Base-by-base conservation (phyloP, 2,329 filamentous ascomycete species). In the Colletotrichum zoysiae region DNA sequence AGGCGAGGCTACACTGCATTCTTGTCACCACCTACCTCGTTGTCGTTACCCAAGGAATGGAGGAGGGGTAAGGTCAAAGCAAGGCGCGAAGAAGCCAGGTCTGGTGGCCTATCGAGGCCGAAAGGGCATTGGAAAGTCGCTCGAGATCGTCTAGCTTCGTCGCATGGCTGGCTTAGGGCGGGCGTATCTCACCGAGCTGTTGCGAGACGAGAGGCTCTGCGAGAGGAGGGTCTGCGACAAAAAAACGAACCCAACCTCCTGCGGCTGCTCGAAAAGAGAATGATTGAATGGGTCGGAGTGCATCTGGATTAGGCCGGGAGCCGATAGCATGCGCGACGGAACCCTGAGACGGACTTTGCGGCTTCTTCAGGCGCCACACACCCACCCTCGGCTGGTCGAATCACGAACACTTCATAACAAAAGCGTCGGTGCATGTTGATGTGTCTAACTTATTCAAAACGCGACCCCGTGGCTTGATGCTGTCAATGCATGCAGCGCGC, bases 141-240 rank as follows among this genome's bases (percentile, higher is more conserved):
- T n/a, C 51, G 20, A 14, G 30, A 35, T 9, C 18, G 14, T 35
- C 18, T 35, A 30, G 18, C 30, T 35, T 55, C 51, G 18, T n/a
- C 30, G 20, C 23, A 30, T 30, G 12, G 30, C 20, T 20, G 18
- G n/a, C 18, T 23, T 38, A 3, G 14, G 42, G 12, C 14, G 3
- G 18, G 42, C 42, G 26, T 38, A 30, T 23, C 26, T 20, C 18
- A 18, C 20, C 12, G 9, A 12, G 3, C n/a, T 20, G 16, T n/a
- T 35, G 30, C 30, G 30, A 50, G 44, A 33, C 33, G 16, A 44
- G 58, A 61, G 44, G 58, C 58, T 61, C 58, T 61, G 44, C 44
- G 44, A 61, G 44, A 38, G 44, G 44, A 38, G 44, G 58, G 44
- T 38, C 58, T n/a, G 9, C 42, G 38, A 18, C 5, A 50, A 33